phyloP scores from a whole-genome alignment of 805 yeast species.

The Torulaspora indica region DNA sequence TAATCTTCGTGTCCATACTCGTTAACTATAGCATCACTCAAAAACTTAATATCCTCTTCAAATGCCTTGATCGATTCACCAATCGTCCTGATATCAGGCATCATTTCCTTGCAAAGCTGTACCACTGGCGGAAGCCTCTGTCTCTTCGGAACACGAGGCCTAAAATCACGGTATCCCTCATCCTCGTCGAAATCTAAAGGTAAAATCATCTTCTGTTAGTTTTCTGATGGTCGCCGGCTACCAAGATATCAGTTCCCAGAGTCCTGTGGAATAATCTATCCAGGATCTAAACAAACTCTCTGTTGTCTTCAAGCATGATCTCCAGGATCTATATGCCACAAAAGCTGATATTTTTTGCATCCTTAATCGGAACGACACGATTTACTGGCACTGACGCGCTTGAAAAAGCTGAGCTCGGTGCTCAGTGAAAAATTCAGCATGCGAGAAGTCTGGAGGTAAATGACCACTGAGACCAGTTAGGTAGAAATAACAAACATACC shows the following conservation, averaged over 20 bases:
- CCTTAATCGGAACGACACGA: background rate
- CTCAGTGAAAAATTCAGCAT: background rate
- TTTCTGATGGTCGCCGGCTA: background rate
- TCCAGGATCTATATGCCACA: background rate
- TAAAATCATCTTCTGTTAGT: constrained; percentile 22
- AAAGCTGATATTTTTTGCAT: background rate
- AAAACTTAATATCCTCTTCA: constrained; percentile 59
- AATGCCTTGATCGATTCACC: constrained; percentile 54
- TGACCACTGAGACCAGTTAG: background rate
- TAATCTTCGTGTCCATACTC: constrained; percentile 60
- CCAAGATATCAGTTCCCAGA: too few species aligned
- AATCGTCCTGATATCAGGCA: constrained; percentile 50
- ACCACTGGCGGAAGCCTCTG: constrained; percentile 43
- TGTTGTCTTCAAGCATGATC: too few species aligned
- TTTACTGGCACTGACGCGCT: constrained; percentile 1
- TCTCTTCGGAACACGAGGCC: constrained; percentile 34
- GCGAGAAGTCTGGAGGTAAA: background rate
- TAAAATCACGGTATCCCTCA: constrained; percentile 31
- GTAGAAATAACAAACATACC: constrained; percentile 12
- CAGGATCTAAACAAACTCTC: too few species aligned
- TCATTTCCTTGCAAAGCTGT: constrained; percentile 44
- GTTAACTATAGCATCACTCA: constrained; percentile 60
- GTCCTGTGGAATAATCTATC: too few species aligned
- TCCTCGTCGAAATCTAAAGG: constrained; percentile 31
- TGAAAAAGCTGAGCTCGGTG: background rate